Base-by-base conservation (phyloP, 2,329 filamentous ascomycete genomes). In the Ophiobolus disseminans region DNA sequence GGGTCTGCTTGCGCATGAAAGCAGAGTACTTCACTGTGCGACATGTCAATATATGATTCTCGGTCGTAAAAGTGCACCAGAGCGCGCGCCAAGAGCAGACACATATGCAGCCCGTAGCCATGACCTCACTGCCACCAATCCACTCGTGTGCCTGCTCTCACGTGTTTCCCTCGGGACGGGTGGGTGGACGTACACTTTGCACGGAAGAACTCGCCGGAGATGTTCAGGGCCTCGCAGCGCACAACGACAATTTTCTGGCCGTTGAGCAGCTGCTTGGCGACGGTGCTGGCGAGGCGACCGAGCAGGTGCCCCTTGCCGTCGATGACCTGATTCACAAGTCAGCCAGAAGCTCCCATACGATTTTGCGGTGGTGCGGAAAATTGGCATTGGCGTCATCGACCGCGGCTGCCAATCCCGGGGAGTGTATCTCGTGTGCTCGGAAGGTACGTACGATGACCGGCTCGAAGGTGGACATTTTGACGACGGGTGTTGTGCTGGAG, bases 261-360 rank as follows among this genome's bases (percentile, higher is more conserved):
- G 81, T 88, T 95, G 73, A 97, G 90, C 76, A 97, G 88, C 86
- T 97, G 93, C 89, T 97, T 97, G 79, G 93, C 93, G 76, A 97
- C 91, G 77, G 91, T 96, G 79, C 87, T 91, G 83, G 93, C 93
- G 79, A 99, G 88, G 80, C 94, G 93, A 85, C 94, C 94, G 81
- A 99, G 91, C 79, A 99, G 89, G 83, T 99, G 94, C 82, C 94
- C 94, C 88, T 99, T 99, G 90, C 92, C 94, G 88, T 99, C 94
- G 79, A 99, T 96, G 84, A 97, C 90, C 62, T 68, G 72, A 40
- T 38, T 44, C 40, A 20, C 48, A 46, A 52, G 66, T 73, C 66
- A 73, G 70, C 67, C 55, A 52, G 16, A 34, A 53, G 42, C 50
- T 47, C 36, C 47, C 35, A 38, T 40, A 41, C 43, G 49, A 40